Percentiles rank a stretch among this genome's conserved stretches.
Conservation (phyloP, 768 basidiomycete genomes). For the Amylocystis lapponica region DNA sequence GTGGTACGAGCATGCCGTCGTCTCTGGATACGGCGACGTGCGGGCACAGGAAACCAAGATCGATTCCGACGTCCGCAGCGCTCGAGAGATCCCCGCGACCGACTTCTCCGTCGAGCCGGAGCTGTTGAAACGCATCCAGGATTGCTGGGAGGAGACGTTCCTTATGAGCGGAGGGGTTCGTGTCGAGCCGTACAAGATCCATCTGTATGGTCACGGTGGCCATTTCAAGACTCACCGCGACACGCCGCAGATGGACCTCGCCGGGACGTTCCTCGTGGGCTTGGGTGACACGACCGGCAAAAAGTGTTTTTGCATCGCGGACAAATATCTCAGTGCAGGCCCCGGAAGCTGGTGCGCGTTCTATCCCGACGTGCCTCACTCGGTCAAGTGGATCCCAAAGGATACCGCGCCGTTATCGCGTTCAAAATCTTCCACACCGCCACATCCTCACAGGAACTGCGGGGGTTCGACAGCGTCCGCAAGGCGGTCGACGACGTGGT, state of each 20-base stretch:
- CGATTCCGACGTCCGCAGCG: slow-evolving; percentile 19
- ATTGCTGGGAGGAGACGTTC: slow-evolving; percentile 17
- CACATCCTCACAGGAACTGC: too few relatives aligned
- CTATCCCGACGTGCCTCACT: slow-evolving; percentile 26
- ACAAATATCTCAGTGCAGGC: background rate
- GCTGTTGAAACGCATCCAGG: slow-evolving; percentile 7
- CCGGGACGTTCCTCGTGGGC: slow-evolving; percentile 30
- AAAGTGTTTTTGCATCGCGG: background rate
- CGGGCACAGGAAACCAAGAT: slow-evolving; percentile 19
- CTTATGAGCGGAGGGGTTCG: slow-evolving; percentile 15
- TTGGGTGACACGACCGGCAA: slow-evolving; percentile 19
- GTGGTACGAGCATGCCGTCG: slow-evolving; percentile 10
- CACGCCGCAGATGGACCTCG: slow-evolving; percentile 22
- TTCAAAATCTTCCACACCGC: slow-evolving; percentile 27
- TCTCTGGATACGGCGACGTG: slow-evolving; percentile 25
- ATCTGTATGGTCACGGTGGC: slow-evolving; percentile 24
- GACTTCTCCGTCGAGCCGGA: slow-evolving; percentile 16
- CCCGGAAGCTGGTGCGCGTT: slow-evolving; percentile 24
- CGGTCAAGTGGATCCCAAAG: slow-evolving; percentile 5
- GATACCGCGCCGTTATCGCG: slow-evolving; percentile 25
- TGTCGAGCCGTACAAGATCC: slow-evolving; percentile 29
- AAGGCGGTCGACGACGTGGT: slow-evolving; percentile 8
- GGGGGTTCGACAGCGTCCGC: too few relatives aligned
- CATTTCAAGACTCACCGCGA: slow-evolving; percentile 26
- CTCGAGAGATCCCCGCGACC: slow-evolving; percentile 20